These are phyloP conservation scores for Spatholobus suberectus DNA, from an alignment of 306 rosid species.

Conservation along the genomic window DNA sequence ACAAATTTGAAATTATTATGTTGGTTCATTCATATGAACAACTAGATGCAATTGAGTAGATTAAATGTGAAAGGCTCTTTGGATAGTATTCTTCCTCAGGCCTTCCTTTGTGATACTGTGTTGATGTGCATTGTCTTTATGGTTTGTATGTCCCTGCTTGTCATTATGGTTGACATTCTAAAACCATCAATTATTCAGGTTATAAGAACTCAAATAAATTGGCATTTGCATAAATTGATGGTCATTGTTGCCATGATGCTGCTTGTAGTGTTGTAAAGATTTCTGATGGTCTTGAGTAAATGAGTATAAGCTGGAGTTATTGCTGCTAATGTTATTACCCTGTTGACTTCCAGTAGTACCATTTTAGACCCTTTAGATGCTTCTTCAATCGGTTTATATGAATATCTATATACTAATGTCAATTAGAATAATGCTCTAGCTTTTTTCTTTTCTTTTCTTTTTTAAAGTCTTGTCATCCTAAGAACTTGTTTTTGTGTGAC, in stretches of 20 bases:
- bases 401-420: not conserved
- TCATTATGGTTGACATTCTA: not conserved
- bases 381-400: slow-evolving; percentile 27
- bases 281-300: slow-evolving; percentile 4
- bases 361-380: not conserved
- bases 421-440: slow-evolving; percentile 7
- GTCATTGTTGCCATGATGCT: not conserved
- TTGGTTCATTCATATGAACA: not conserved
- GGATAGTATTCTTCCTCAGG: slow-evolving; percentile 23
- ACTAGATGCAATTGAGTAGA: not conserved
- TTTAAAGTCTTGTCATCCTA: slow-evolving; percentile 11
- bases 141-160: too few species aligned
- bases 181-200: slow-evolving; percentile 14
- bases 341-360: not conserved
- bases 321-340: slow-evolving; percentile 4
- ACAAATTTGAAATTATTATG: not conserved
- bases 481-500: slow-evolving; percentile 36
- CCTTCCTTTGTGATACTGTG: slow-evolving; percentile 37
- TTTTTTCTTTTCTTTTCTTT: not conserved
- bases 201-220: not conserved
- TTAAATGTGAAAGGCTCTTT: not conserved
- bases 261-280: not conserved
- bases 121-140: slow-evolving; percentile 18
- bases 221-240: not conserved
- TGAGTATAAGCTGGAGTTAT: slow-evolving; percentile 8